Percentiles rank a stretch among this genome's conserved stretches.
phyloP scores from a whole-genome alignment of 805 yeast species.

The Starmerella vaccinii region DNA sequence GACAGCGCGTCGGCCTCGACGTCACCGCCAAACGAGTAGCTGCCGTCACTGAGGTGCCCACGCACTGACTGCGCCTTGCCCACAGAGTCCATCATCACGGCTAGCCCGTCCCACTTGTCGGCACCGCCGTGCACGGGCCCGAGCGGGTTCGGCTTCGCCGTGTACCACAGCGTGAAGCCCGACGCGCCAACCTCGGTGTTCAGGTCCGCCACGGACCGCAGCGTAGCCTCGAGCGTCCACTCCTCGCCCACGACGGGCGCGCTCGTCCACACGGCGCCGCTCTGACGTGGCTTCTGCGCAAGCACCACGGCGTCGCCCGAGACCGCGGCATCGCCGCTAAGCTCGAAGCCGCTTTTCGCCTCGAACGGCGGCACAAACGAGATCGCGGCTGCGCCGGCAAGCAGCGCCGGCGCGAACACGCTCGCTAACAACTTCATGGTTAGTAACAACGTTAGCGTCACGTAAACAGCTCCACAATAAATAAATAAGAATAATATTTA shows the following conservation, averaged over 20 bases:
- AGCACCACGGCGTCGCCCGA: slow-evolving; percentile 16
- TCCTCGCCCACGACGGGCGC: slow-evolving; percentile 25
- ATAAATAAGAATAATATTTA: too few relatives aligned
- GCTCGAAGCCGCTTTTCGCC: slow-evolving; percentile 9
- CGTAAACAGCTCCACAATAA: slow-evolving; percentile 2
- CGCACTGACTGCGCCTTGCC: slow-evolving; percentile 28
- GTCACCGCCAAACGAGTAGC: slow-evolving; percentile 23
- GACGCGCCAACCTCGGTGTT: slow-evolving; percentile 25
- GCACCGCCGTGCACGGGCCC: slow-evolving; percentile 34
- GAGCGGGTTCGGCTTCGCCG: slow-evolving; percentile 22
- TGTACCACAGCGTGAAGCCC: slow-evolving; percentile 34
- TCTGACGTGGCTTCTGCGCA: slow-evolving; percentile 14
- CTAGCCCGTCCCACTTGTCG: slow-evolving; percentile 36
- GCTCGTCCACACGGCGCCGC: slow-evolving; percentile 32
- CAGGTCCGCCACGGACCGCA: slow-evolving; percentile 23
- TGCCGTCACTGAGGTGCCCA: slow-evolving; percentile 36
- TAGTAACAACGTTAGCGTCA: slow-evolving; percentile 1
- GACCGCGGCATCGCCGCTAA: slow-evolving; percentile 17
- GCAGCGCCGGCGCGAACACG: slow-evolving; percentile 1
- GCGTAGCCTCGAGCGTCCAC: slow-evolving; percentile 32
- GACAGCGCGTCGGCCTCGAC: slow-evolving; percentile 31
- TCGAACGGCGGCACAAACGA: slow-evolving; percentile 18
- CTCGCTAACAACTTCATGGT: not conserved
- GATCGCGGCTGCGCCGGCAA: slow-evolving; percentile 6
- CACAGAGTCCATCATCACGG: slow-evolving; percentile 32